Evolutionary conservation across 139 green algal genomes (phyloP).

Genomic region (Asterochloris sp.): DNA sequence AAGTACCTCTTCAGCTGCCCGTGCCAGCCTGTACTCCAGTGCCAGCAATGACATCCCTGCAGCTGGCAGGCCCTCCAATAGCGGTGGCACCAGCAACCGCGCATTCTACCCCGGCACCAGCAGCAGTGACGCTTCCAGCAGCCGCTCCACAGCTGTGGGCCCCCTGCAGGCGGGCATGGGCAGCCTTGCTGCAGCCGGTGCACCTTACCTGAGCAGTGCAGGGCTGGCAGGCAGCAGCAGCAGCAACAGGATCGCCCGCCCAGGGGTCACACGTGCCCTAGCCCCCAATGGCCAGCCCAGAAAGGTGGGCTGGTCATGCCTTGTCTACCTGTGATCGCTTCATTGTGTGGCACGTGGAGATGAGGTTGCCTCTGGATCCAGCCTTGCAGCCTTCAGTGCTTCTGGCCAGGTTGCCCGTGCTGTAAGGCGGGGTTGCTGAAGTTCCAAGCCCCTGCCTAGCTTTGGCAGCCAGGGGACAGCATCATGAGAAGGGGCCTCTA

Average conservation of each 20-base stretch:
- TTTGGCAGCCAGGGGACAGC: too few relatives aligned
- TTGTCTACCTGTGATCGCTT: too few relatives aligned
- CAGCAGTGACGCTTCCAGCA: too few relatives aligned
- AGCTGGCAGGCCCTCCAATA: constrained; percentile 8
- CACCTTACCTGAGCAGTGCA: background rate
- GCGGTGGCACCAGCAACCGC: background rate
- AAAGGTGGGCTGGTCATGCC: constrained; percentile 50
- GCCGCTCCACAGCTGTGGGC: background rate
- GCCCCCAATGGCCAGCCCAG: constrained; percentile 84
- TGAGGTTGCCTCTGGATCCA: too few relatives aligned
- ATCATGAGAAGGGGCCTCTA: too few relatives aligned
- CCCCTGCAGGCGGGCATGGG: background rate
- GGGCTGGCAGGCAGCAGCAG: background rate
- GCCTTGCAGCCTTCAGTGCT: too few relatives aligned
- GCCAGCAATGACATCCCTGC: constrained; percentile 1
- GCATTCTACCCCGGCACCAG: too few relatives aligned
- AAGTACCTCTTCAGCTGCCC: background rate
- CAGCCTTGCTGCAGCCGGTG: background rate
- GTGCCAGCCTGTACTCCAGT: background rate
- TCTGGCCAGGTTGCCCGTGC: too few relatives aligned
- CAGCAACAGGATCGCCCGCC: constrained; percentile 4
- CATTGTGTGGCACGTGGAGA: too few relatives aligned
- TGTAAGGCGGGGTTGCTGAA: too few relatives aligned
- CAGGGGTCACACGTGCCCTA: constrained; percentile 58
- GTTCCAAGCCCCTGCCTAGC: too few relatives aligned